phyloP scores from a whole-genome alignment of 495 filamentous ascomycete species.

The Penicillium arizonense region DNA sequence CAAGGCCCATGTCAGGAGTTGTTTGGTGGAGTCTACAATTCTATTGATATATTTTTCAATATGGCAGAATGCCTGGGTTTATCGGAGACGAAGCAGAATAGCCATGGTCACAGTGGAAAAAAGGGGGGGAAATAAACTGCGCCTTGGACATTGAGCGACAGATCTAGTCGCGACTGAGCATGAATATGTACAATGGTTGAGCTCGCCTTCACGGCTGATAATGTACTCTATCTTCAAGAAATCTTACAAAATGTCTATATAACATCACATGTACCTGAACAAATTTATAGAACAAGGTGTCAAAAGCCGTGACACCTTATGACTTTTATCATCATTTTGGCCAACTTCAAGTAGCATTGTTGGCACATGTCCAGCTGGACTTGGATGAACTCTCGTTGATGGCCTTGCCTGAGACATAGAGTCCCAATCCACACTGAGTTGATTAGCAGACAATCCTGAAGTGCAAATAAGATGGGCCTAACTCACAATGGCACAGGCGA shows the following conservation, averaged over 20 bases:
- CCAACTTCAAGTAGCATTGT: constrained; percentile 16
- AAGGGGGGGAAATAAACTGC: not conserved
- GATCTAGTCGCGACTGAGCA: no score
- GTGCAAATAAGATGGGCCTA: not conserved
- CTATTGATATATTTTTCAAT: constrained; percentile 70
- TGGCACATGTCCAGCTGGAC: constrained; percentile 35
- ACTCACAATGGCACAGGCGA: constrained; percentile 42
- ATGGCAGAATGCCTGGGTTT: constrained; percentile 69
- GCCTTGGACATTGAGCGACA: no score
- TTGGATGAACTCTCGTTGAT: constrained; percentile 32
- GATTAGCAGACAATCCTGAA: constrained; percentile 4
- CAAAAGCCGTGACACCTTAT: no score
- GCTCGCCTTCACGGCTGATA: no score
- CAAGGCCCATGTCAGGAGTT: constrained; percentile 68
- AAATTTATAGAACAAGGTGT: no score
- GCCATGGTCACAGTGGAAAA: not conserved
- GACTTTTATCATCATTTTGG: no score
- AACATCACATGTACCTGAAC: no score
- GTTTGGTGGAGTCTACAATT: constrained; percentile 67
- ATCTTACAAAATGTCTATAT: no score
- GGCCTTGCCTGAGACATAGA: constrained; percentile 37
- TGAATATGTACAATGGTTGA: no score
- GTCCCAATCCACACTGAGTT: constrained; percentile 34
- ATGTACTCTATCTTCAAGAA: no score
- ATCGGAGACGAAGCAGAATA: constrained; percentile 23